Conservation (phyloP, 202 grass and related monocot species). For the Eragrostis tef region DNA sequence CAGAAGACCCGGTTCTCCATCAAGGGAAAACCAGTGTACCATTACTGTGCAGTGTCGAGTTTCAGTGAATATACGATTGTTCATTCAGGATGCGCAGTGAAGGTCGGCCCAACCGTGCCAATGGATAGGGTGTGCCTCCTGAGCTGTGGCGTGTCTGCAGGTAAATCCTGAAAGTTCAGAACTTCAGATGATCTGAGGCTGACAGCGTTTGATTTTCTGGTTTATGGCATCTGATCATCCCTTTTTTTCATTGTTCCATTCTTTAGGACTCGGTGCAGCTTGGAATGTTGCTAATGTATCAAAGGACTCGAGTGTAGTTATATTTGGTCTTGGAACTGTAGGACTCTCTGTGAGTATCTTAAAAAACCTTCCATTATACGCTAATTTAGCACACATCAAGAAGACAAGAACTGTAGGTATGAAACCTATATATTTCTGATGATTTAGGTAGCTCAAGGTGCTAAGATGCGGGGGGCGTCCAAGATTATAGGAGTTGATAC, state of each 20-base stretch:
- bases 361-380: slow-evolving; percentile 18
- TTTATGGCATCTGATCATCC: slow-evolving; percentile 5
- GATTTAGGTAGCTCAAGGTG: slow-evolving; percentile 88
- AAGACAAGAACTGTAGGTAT: neutral
- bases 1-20: slow-evolving; percentile 80
- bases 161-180: slow-evolving; percentile 46
- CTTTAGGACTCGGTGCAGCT: slow-evolving; percentile 85
- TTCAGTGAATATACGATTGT: slow-evolving; percentile 96
- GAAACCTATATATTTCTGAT: slow-evolving; percentile 33
- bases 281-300: slow-evolving; percentile 93
- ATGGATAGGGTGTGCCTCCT: slow-evolving; percentile 89
- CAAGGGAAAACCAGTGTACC: slow-evolving; percentile 68
- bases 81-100: slow-evolving; percentile 83
- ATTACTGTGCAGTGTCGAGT: slow-evolving; percentile 96
- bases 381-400: neutral
- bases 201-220: neutral
- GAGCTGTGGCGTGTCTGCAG: slow-evolving; percentile 88
- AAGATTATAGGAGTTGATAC: slow-evolving; percentile 91
- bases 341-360: slow-evolving; percentile 88
- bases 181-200: neutral
- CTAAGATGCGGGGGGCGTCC: slow-evolving; percentile 79
- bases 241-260: slow-evolving; percentile 6
- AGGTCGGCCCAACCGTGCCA: slow-evolving; percentile 58
- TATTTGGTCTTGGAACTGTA: slow-evolving; percentile 93
- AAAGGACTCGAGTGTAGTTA: slow-evolving; percentile 76